phyloP scores from a whole-genome alignment of 805 yeast species.

The Wickerhamomyces bovis region DNA sequence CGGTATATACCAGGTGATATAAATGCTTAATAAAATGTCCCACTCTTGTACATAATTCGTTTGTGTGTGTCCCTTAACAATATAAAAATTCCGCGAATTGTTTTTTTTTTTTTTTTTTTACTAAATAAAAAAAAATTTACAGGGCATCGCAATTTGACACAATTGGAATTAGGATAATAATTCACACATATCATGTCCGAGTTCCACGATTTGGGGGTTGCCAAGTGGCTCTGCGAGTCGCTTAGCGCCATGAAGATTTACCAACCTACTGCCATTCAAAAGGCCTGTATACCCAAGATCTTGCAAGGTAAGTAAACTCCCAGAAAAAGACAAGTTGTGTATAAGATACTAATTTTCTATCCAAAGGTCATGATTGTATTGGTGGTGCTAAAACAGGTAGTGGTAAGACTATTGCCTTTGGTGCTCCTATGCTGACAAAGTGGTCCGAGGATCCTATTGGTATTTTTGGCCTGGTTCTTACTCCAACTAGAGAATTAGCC shows the following conservation, averaged over 20 bases:
- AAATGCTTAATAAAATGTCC: background rate
- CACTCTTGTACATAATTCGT: background rate
- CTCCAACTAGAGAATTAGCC: conserved; percentile 93
- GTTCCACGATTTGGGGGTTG: conserved; percentile 64
- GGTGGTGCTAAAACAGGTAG: conserved; percentile 99
- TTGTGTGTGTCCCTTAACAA: background rate
- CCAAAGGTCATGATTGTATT: conserved; percentile 70
- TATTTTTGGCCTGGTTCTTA: conserved; percentile 79
- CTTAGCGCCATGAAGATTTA: conserved; percentile 74
- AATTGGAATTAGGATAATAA: background rate
- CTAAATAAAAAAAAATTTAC: background rate
- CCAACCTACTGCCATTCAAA: conserved; percentile 82
- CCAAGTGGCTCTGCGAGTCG: conserved; percentile 84
- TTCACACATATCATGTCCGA: conserved; percentile 7
- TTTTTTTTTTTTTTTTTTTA: background rate
- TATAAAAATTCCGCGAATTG: background rate
- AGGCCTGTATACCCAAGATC: conserved; percentile 83
- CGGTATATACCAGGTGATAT: too few relatives aligned
- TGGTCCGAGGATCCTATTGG: conserved; percentile 97
- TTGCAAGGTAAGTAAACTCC: conserved; percentile 40
- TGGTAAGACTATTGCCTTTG: conserved; percentile 97
- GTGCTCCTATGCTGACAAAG: conserved; percentile 89
- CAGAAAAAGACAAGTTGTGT: too few relatives aligned
- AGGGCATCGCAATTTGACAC: conserved; percentile 1
- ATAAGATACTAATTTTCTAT: background rate